Conservation (phyloP, 108 stramenopile species). For the Stephanodiscus minutulus region DNA sequence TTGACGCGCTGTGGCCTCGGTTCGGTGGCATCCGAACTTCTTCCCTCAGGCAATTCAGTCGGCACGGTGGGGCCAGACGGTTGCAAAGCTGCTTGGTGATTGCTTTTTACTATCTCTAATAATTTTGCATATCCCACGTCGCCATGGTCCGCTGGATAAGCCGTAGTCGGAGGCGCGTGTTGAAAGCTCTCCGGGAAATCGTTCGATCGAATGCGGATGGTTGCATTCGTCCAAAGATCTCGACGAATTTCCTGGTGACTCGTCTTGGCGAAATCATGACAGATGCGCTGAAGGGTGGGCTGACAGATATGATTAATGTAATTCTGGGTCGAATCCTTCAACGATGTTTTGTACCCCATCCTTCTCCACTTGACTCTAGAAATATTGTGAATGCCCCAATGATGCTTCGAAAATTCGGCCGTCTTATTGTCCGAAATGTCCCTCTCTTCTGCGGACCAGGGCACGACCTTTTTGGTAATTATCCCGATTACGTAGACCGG, state of each 20-base stretch:
- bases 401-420: background rate
- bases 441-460: constrained; percentile 13
- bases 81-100: too few relatives aligned
- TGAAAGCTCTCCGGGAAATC: constrained; percentile 1
- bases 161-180: background rate
- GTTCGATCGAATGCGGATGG: background rate
- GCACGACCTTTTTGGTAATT: constrained; percentile 19
- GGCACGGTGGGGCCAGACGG: too few relatives aligned
- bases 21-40: too few relatives aligned
- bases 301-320: constrained; percentile 17
- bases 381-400: background rate
- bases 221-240: constrained; percentile 20
- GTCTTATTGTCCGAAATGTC: constrained; percentile 7
- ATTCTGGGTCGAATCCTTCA: constrained; percentile 12
- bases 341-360: constrained; percentile 4
- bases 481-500: constrained; percentile 27
- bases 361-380: constrained; percentile 19
- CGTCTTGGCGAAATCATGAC: constrained; percentile 2
- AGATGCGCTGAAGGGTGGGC: constrained; percentile 14
- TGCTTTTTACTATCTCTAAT: too few relatives aligned
- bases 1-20: too few relatives aligned
- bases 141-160: too few relatives aligned
- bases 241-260: constrained; percentile 2
- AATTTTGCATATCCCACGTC: too few relatives aligned
- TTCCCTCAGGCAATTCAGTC: too few relatives aligned